Evolutionary conservation across 2,329 filamentous ascomycete genomes (phyloP).

Genomic region (Pseudophaeomoniella oleicola): DNA sequence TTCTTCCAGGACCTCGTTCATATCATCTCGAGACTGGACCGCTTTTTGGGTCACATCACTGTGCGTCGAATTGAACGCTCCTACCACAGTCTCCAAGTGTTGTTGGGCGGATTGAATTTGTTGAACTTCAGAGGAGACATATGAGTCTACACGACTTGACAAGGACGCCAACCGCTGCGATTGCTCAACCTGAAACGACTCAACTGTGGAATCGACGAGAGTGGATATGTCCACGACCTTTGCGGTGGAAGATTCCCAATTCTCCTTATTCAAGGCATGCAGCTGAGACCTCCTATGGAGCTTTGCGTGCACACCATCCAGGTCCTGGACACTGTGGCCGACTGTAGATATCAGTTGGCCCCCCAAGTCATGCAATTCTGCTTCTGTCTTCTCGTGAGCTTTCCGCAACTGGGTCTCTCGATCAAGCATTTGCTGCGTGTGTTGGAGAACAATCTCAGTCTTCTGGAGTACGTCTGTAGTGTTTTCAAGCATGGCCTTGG

Average conservation of each 20-base stretch:
- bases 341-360: conserved; percentile 65
- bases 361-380: conserved; percentile 58
- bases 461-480: conserved; percentile 73
- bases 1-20: conserved; percentile 83
- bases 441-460: conserved; percentile 68
- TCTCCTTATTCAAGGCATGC: conserved; percentile 61
- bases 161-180: conserved; percentile 53
- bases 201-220: conserved; percentile 61
- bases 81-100: conserved; percentile 55
- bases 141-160: conserved; percentile 57
- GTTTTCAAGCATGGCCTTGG: conserved; percentile 55
- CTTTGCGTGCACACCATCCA: conserved; percentile 72
- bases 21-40: conserved; percentile 54
- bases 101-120: conserved; percentile 56
- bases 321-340: conserved; percentile 61
- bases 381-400: conserved; percentile 76
- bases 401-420: conserved; percentile 69
- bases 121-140: conserved; percentile 60
- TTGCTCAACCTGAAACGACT: conserved; percentile 59
- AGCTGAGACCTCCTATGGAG: conserved; percentile 73
- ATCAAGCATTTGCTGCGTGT: conserved; percentile 59
- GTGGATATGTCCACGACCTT: conserved; percentile 65
- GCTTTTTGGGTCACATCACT: conserved; percentile 43
- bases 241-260: conserved; percentile 63
- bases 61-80: conserved; percentile 53